phyloP scores from a whole-genome alignment of 306 rosid species.

The Coriaria nepalensis region DNA sequence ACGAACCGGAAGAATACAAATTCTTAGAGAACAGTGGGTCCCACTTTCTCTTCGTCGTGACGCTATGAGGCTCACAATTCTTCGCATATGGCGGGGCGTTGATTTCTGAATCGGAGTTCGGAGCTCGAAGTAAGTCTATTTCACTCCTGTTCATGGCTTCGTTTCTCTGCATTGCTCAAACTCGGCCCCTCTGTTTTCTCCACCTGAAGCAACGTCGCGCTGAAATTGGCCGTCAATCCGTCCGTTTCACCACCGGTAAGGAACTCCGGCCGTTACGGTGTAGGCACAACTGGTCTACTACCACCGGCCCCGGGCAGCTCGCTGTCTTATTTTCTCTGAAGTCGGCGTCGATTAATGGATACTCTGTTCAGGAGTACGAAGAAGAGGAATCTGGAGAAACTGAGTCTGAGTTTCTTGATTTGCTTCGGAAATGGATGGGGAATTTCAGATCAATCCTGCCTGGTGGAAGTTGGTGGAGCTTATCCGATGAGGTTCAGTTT shows the following conservation, averaged over 20 bases:
- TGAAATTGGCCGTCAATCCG: constrained; percentile 4
- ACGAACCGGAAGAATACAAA: no score
- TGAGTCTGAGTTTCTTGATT: constrained; percentile 18
- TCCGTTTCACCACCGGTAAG: constrained; percentile 12
- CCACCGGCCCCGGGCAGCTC: not conserved
- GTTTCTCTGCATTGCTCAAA: constrained; percentile 27
- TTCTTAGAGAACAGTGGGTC: no score
- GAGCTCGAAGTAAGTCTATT: not conserved
- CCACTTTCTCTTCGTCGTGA: no score
- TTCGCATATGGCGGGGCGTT: no score
- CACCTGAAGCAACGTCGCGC: constrained; percentile 13
- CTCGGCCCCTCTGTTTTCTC: constrained; percentile 15
- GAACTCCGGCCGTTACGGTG: constrained; percentile 13
- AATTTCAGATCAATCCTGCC: constrained; percentile 41
- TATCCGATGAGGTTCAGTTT: constrained; percentile 36
- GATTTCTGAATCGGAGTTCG: no score
- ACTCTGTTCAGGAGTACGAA: constrained; percentile 27
- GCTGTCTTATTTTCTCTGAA: constrained; percentile 13
- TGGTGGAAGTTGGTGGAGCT: constrained; percentile 81
- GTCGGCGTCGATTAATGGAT: constrained; percentile 53
- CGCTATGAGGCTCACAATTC: no score
- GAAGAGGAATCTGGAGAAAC: constrained; percentile 7
- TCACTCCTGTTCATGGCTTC: constrained; percentile 33
- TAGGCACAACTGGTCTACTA: constrained; percentile 1
- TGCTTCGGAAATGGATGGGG: constrained; percentile 22